Conservation (phyloP, 345 rosid genomes). For the Gossypium turneri region DNA sequence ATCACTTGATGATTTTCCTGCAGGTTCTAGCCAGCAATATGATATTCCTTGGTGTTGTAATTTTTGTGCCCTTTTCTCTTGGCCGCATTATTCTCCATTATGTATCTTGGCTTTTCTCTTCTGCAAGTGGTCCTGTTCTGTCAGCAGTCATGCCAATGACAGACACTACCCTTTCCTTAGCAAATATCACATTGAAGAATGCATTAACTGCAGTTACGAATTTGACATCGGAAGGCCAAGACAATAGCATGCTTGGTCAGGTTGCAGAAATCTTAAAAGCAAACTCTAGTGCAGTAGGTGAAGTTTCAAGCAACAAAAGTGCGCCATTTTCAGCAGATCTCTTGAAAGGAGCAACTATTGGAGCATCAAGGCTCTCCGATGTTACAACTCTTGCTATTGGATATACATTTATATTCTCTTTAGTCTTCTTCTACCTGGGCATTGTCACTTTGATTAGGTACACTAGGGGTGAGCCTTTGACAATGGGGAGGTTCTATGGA, state of each 20-base stretch:
- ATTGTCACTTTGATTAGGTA: slow-evolving; percentile 78
- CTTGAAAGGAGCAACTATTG: slow-evolving; percentile 55
- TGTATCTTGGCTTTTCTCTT: slow-evolving; percentile 76
- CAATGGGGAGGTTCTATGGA: slow-evolving; percentile 77
- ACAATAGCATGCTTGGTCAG: slow-evolving; percentile 47
- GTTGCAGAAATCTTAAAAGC: slow-evolving; percentile 57
- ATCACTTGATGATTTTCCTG: slow-evolving; percentile 14
- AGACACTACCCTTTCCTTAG: slow-evolving; percentile 65
- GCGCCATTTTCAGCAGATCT: slow-evolving; percentile 53
- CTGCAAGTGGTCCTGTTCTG: slow-evolving; percentile 66
- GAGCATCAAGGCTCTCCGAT: slow-evolving; percentile 85
- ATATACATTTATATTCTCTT: slow-evolving; percentile 68
- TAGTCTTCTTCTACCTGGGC: slow-evolving; percentile 77
- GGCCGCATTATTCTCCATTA: slow-evolving; percentile 76
- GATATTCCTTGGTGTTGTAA: slow-evolving; percentile 97
- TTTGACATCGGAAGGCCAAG: slow-evolving; percentile 72
- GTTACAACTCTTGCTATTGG: slow-evolving; percentile 93
- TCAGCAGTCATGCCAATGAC: slow-evolving; percentile 60
- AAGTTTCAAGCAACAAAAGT: slow-evolving; percentile 50
- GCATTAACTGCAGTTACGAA: slow-evolving; percentile 70
- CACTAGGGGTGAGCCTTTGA: slow-evolving; percentile 93
- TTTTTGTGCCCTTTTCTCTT: slow-evolving; percentile 85
- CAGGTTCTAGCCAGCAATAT: slow-evolving; percentile 99
- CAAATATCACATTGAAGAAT: slow-evolving; percentile 67
- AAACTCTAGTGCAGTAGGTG: slow-evolving; percentile 55